Conservation (phyloP, 2,329 filamentous ascomycete genomes). For the Penicillium sp. region DNA sequence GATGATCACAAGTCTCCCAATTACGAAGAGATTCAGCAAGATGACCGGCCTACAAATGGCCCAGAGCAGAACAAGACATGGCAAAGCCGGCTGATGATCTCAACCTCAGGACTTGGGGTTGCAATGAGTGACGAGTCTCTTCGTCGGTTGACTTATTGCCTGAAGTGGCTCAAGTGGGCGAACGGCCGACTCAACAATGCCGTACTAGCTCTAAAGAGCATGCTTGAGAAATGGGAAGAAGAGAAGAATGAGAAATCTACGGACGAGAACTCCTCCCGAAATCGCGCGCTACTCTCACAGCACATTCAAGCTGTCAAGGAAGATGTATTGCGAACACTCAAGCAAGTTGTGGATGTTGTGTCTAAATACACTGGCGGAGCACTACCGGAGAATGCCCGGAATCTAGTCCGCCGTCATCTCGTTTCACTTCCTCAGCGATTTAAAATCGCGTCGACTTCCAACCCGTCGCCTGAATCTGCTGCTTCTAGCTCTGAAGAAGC, state of each 20-base stretch:
- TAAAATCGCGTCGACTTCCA: slow-evolving; percentile 61
- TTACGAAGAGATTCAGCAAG: slow-evolving; percentile 58
- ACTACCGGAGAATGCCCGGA: slow-evolving; percentile 79
- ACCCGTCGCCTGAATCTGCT: slow-evolving; percentile 30
- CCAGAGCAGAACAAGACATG: slow-evolving; percentile 50
- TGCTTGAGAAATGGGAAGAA: slow-evolving; percentile 76
- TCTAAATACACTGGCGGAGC: slow-evolving; percentile 89
- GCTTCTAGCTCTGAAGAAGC: slow-evolving; percentile 44
- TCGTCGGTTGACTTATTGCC: slow-evolving; percentile 76
- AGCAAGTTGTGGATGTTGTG: slow-evolving; percentile 77
- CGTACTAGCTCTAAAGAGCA: slow-evolving; percentile 67
- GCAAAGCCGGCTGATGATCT: slow-evolving; percentile 82
- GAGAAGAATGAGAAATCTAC: slow-evolving; percentile 29
- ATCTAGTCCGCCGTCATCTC: slow-evolving; percentile 78
- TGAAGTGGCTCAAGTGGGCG: slow-evolving; percentile 74
- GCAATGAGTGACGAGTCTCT: slow-evolving; percentile 89
- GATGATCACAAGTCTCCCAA: slow-evolving; percentile 72
- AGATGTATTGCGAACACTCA: slow-evolving; percentile 45
- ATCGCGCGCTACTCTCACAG: slow-evolving; percentile 49
- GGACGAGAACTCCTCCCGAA: slow-evolving; percentile 29
- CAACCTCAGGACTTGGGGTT: slow-evolving; percentile 83
- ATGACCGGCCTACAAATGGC: slow-evolving; percentile 17
- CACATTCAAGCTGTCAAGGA: slow-evolving; percentile 19
- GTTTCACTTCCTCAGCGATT: slow-evolving; percentile 81
- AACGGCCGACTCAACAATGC: slow-evolving; percentile 76